Evolutionary conservation across 2,329 filamentous ascomycete species (phyloP).

Genomic region (Claviceps quebecensis): DNA sequence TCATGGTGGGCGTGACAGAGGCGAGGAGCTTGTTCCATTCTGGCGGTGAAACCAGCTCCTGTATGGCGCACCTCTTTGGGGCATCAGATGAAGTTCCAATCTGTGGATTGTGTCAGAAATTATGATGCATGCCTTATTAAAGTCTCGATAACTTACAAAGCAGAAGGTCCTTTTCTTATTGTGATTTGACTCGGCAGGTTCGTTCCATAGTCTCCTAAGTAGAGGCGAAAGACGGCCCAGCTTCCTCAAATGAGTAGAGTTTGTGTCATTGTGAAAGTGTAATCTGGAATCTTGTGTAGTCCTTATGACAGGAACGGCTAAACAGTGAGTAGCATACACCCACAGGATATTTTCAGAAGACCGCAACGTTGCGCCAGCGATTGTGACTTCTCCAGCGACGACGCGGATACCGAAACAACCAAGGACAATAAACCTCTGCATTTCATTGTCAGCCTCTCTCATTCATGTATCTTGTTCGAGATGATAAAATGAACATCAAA

Average conservation of each 20-base stretch:
- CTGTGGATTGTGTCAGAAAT: slow-evolving; percentile 19
- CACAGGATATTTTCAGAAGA: slow-evolving; percentile 33
- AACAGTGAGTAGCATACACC: slow-evolving; percentile 53
- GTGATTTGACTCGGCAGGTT: slow-evolving; percentile 15
- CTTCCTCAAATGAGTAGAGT: slow-evolving; percentile 31
- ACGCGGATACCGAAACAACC: slow-evolving; percentile 57
- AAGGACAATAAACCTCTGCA: slow-evolving; percentile 45
- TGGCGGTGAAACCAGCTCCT: slow-evolving; percentile 41
- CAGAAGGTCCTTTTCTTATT: slow-evolving; percentile 25
- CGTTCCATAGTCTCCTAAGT: slow-evolving; percentile 54
- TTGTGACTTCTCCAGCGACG: slow-evolving; percentile 43
- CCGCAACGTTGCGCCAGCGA: slow-evolving; percentile 50
- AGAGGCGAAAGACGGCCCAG: slow-evolving; percentile 50
- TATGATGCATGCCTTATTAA: slow-evolving; percentile 10
- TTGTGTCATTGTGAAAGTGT: slow-evolving; percentile 41
- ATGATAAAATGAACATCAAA: slow-evolving; percentile 8
- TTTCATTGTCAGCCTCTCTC: neutral
- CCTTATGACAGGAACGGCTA: slow-evolving; percentile 54
- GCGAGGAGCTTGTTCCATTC: slow-evolving; percentile 49
- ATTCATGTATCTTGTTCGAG: slow-evolving; percentile 8
- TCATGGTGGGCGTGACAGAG: slow-evolving; percentile 20
- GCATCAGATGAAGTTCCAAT: slow-evolving; percentile 38
- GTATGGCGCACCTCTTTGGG: slow-evolving; percentile 34
- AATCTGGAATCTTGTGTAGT: slow-evolving; percentile 35
- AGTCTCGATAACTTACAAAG: slow-evolving; percentile 27